phyloP scores from a whole-genome alignment of 2,329 filamentous ascomycete genomes.

The Xylariaceae sp. region DNA sequence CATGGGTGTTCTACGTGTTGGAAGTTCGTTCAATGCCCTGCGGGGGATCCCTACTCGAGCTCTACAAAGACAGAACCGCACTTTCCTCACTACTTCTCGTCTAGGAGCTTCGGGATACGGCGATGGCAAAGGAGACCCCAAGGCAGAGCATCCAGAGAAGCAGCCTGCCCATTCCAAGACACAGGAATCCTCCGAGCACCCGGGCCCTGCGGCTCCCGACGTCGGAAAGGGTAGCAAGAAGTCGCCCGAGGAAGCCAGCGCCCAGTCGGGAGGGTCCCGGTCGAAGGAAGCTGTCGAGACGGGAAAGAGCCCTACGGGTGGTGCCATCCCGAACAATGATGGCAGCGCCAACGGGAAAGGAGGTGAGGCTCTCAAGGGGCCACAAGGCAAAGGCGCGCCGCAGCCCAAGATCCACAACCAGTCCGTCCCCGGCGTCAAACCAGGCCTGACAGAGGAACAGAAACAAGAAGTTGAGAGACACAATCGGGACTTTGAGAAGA shows the following conservation, averaged over 20 bases:
- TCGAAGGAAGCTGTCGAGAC: slow-evolving; percentile 37
- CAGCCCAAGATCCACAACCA: slow-evolving; percentile 49
- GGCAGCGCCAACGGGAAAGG: slow-evolving; percentile 22
- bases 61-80: slow-evolving; percentile 21
- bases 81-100: slow-evolving; percentile 20
- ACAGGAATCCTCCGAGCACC: slow-evolving; percentile 37
- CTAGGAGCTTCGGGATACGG: slow-evolving; percentile 32
- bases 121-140: slow-evolving; percentile 35
- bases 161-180: slow-evolving; percentile 30
- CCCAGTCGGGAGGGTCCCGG: slow-evolving; percentile 35
- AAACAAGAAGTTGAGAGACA: slow-evolving; percentile 53
- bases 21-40: slow-evolving; percentile 20
- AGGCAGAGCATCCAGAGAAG: slow-evolving; percentile 32
- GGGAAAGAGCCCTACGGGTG: slow-evolving; percentile 28
- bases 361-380: slow-evolving; percentile 31
- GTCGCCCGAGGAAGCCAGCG: slow-evolving; percentile 30
- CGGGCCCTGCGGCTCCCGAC: slow-evolving; percentile 36
- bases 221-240: slow-evolving; percentile 34
- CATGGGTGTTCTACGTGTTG: slow-evolving; percentile 28
- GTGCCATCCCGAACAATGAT: slow-evolving; percentile 22
- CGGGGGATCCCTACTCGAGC: slow-evolving; percentile 19
- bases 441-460: slow-evolving; percentile 44
- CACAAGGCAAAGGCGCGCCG: slow-evolving; percentile 30
- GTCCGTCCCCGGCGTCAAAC: slow-evolving; percentile 34
- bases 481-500: slow-evolving; percentile 51